These are phyloP conservation scores for Cutaneotrichosporon sp. DNA, from an alignment of 1,284 basidiomycete genomes.

Conservation along the genomic window DNA sequence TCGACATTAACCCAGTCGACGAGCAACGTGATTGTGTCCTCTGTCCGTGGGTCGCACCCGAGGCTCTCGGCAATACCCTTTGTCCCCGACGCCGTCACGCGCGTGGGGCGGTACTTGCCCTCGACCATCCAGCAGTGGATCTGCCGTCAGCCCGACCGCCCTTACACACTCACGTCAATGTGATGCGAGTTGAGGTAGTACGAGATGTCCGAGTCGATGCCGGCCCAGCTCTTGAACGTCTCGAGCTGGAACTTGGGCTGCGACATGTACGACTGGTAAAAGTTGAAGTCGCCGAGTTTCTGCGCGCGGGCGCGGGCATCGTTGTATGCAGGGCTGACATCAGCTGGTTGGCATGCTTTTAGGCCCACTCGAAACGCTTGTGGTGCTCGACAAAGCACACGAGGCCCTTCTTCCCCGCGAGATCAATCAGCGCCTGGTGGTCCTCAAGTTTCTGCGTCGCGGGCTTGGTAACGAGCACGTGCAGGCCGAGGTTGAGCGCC, in stretches of 20 bases:
- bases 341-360: not conserved
- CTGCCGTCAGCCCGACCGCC: conserved; percentile 51
- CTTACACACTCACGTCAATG: conserved; percentile 54
- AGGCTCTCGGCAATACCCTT: conserved; percentile 81
- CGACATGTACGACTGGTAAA: conserved; percentile 67
- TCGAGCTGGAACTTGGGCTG: conserved; percentile 91
- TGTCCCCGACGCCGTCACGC: conserved; percentile 80
- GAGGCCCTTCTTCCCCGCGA: conserved; percentile 69
- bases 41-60: conserved; percentile 61
- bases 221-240: conserved; percentile 91
- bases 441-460: conserved; percentile 79
- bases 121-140: conserved; percentile 89
- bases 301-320: conserved; percentile 71
- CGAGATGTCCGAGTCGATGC: conserved; percentile 78
- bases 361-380: conserved; percentile 59
- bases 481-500: conserved; percentile 74
- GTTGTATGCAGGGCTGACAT: conserved; percentile 67
- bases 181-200: conserved; percentile 94
- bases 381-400: conserved; percentile 85
- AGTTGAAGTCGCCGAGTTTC: conserved; percentile 83
- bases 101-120: conserved; percentile 62
- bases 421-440: conserved; percentile 69
- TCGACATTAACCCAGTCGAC: conserved; percentile 82
- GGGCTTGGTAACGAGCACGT: conserved; percentile 88
- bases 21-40: conserved; percentile 89